These are phyloP conservation scores for Heliamphora exappendiculata DNA, from an alignment of 148 eudicot species.

Conservation along the genomic window DNA sequence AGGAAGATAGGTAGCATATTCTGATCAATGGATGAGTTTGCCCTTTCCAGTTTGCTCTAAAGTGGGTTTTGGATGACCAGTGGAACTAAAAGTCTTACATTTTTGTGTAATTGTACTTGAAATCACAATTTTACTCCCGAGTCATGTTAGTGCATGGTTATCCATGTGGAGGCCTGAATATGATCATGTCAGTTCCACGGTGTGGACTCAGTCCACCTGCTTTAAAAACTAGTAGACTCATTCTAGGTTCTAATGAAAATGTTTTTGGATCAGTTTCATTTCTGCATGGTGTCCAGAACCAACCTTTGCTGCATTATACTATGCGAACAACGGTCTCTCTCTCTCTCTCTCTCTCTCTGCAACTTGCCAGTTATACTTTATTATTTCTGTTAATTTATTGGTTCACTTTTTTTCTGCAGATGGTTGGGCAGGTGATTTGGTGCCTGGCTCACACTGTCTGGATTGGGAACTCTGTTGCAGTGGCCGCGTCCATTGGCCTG, in stretches of 20 bases:
- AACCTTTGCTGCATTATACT: too few species aligned
- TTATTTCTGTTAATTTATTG: neutral
- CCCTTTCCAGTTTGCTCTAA: neutral
- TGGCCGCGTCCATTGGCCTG: slow-evolving; percentile 87
- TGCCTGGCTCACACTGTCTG: slow-evolving; percentile 94
- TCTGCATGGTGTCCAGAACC: neutral
- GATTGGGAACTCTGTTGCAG: slow-evolving; percentile 94
- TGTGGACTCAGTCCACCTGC: neutral
- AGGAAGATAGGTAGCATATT: neutral
- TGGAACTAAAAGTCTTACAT: neutral
- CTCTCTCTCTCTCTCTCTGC: neutral
- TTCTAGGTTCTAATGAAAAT: neutral
- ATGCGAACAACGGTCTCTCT: neutral
- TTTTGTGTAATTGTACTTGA: neutral
- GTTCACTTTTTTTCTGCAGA: slow-evolving; percentile 34
- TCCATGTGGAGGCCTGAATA: neutral
- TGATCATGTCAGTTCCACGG: neutral
- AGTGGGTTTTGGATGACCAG: neutral
- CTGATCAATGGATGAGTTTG: neutral
- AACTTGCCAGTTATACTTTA: neutral
- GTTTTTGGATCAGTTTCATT: neutral
- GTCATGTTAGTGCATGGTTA: neutral
- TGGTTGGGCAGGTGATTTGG: slow-evolving; percentile 99
- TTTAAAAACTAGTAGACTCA: neutral
- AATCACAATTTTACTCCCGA: neutral